These are phyloP conservation scores for Globisporangium cederbergense DNA, from an alignment of 352 stramenopile species.

Conservation along the genomic window DNA sequence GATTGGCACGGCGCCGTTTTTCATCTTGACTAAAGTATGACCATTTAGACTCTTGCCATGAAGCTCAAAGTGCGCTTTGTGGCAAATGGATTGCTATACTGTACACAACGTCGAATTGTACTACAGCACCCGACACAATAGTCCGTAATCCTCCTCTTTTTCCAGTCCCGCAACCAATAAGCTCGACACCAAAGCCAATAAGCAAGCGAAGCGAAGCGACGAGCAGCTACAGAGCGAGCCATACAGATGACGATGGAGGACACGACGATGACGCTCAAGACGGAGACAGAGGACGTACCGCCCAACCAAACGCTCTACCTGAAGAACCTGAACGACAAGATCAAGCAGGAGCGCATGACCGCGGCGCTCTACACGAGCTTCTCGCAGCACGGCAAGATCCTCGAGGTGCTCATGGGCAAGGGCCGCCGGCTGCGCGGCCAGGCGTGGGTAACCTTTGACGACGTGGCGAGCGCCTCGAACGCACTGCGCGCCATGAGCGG, in stretches of 20 bases:
- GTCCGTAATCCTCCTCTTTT: background rate
- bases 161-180: background rate
- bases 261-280: background rate
- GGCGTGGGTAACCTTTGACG: constrained; percentile 92
- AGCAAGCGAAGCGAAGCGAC: background rate
- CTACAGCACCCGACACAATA: too few relatives aligned
- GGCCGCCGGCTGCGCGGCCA: constrained; percentile 84
- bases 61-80: too few relatives aligned
- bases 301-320: constrained; percentile 93
- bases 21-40: too few relatives aligned
- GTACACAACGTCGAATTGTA: too few relatives aligned
- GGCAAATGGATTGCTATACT: too few relatives aligned
- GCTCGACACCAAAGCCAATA: background rate
- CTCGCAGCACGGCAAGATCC: constrained; percentile 91
- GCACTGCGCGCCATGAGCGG: constrained; percentile 87
- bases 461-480: constrained; percentile 85
- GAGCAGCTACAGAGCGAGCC: background rate
- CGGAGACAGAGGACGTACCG: constrained; percentile 50
- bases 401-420: constrained; percentile 87
- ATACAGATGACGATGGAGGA: constrained; percentile 2
- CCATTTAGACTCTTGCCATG: too few relatives aligned
- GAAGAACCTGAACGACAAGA: constrained; percentile 94
- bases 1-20: too few relatives aligned
- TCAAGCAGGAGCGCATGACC: constrained; percentile 91
- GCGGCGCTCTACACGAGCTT: constrained; percentile 88